Percentiles rank a stretch among this genome's conserved stretches.
These are phyloP conservation scores for Fusarium acutatum DNA, from an alignment of 2,329 filamentous ascomycete species.

Conservation along the genomic window DNA sequence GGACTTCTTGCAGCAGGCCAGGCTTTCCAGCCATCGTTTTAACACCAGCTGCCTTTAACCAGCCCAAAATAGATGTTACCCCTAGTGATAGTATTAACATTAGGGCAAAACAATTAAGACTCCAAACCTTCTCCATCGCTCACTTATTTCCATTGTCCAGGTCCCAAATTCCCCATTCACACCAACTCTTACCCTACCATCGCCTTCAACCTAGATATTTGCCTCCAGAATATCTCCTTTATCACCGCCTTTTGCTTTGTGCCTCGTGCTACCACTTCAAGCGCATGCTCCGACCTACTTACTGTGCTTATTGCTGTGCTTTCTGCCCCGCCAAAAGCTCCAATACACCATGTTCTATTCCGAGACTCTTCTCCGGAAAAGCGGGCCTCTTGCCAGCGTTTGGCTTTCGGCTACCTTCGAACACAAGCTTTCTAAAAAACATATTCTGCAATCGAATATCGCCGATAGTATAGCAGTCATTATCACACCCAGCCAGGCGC, in stretches of 20 bases:
- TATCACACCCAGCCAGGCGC: slow-evolving; percentile 89
- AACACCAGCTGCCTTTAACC: background rate
- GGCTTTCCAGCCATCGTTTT: background rate
- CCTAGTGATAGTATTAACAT: background rate
- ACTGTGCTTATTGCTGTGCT: background rate
- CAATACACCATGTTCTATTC: background rate
- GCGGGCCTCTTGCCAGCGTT: background rate
- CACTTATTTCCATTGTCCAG: background rate
- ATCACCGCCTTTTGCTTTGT: too few species aligned
- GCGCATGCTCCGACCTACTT: too few species aligned
- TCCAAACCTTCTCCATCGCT: background rate
- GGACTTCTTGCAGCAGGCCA: background rate
- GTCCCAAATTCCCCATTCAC: background rate
- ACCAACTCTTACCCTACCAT: background rate
- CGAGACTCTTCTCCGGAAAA: background rate
- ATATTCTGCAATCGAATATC: slow-evolving; percentile 93
- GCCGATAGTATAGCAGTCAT: slow-evolving; percentile 94
- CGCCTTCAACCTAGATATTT: background rate
- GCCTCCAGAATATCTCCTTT: too few species aligned
- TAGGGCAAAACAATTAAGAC: background rate
- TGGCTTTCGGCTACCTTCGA: background rate
- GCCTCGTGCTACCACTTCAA: too few species aligned
- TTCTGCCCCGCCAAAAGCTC: background rate
- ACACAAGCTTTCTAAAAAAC: slow-evolving; percentile 43
- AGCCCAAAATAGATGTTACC: background rate